These are phyloP conservation scores for Ophidiomyces ophidiicola DNA, from an alignment of 2,329 filamentous ascomycete genomes.

Conservation along the genomic window DNA sequence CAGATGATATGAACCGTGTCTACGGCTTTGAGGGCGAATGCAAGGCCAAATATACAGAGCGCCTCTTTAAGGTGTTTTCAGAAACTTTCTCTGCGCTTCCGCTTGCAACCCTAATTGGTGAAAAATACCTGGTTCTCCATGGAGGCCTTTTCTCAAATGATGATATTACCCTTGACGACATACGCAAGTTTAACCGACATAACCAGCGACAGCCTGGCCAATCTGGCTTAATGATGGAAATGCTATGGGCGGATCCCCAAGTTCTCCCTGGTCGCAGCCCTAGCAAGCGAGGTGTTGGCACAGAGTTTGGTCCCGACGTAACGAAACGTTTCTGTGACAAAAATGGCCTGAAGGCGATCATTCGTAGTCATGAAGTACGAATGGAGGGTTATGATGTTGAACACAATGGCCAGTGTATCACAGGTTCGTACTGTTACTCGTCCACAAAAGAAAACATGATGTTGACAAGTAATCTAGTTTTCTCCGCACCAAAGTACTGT, in stretches of 20 bases:
- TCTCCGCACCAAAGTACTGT: constrained; percentile 95
- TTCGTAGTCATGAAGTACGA: constrained; percentile 91
- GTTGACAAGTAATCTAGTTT: constrained; percentile 45
- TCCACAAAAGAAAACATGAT: not conserved
- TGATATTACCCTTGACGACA: constrained; percentile 80
- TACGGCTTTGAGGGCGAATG: constrained; percentile 98
- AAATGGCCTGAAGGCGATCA: constrained; percentile 88
- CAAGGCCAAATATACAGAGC: constrained; percentile 94
- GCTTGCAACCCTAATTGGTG: constrained; percentile 78
- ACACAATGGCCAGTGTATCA: constrained; percentile 90
- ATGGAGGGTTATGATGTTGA: constrained; percentile 99
- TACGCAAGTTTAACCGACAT: constrained; percentile 83
- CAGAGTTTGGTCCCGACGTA: constrained; percentile 93
- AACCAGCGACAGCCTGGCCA: constrained; percentile 87
- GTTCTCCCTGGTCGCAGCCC: constrained; percentile 72
- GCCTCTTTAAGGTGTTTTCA: constrained; percentile 92
- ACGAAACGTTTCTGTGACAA: constrained; percentile 94
- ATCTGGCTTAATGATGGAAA: constrained; percentile 97
- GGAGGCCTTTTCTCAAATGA: constrained; percentile 93
- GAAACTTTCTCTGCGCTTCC: constrained; percentile 94
- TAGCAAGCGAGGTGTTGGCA: constrained; percentile 89
- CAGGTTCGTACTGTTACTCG: constrained; percentile 44
- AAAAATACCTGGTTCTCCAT: constrained; percentile 84
- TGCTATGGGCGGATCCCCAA: constrained; percentile 98
- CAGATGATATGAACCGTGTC: constrained; percentile 96